phyloP scores from a whole-genome alignment of 352 stramenopile species.

The Pythium utonaiense region DNA sequence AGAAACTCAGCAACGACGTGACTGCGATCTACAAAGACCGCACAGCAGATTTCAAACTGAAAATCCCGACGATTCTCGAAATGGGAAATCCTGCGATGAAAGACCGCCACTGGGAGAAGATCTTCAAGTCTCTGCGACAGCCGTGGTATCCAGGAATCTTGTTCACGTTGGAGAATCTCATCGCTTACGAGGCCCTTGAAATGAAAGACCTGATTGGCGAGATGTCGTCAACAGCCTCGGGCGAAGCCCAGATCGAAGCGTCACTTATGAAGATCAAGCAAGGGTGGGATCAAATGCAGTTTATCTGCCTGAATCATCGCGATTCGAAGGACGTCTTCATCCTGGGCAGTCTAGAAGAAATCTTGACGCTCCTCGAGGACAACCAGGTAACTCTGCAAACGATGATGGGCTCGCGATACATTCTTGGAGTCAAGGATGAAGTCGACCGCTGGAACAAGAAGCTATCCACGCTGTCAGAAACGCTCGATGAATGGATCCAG shows the following conservation, averaged over 20 bases:
- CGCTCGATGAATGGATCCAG: conserved; percentile 81
- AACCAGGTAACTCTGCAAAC: conserved; percentile 91
- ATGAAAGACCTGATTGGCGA: conserved; percentile 88
- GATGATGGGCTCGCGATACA: conserved; percentile 92
- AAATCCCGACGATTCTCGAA: conserved; percentile 90
- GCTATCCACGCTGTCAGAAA: conserved; percentile 77
- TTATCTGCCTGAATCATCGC: conserved; percentile 79
- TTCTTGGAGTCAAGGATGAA: conserved; percentile 89
- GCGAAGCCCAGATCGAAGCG: conserved; percentile 89
- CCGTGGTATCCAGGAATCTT: conserved; percentile 87
- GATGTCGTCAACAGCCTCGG: conserved; percentile 80
- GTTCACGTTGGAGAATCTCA: conserved; percentile 88
- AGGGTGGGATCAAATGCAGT: conserved; percentile 86
- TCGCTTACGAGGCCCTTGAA: conserved; percentile 83
- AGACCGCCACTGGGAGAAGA: conserved; percentile 93
- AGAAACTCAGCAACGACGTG: conserved; percentile 90
- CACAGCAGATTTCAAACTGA: conserved; percentile 87
- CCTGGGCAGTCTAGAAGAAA: conserved; percentile 88
- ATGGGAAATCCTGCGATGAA: conserved; percentile 91
- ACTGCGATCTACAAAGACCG: conserved; percentile 85
- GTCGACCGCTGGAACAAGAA: conserved; percentile 90
- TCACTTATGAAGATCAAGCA: conserved; percentile 87
- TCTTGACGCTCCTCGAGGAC: conserved; percentile 87
- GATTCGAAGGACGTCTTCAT: conserved; percentile 89
- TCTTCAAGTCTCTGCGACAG: conserved; percentile 88